Base-by-base conservation (phyloP, 2,329 filamentous ascomycete species). In the Aspergillus melleus region DNA sequence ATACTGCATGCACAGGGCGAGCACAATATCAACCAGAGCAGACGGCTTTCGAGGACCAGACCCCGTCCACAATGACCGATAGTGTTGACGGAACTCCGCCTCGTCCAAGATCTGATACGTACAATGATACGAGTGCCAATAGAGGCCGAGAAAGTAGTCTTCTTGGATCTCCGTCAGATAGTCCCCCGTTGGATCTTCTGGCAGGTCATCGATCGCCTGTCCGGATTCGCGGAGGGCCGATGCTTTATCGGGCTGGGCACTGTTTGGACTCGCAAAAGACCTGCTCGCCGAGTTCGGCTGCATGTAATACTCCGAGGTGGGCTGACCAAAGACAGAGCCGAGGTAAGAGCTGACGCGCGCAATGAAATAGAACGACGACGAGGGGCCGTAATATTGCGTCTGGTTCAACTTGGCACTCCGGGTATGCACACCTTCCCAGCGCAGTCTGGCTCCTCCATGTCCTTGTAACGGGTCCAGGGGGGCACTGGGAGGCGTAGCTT, bases 1-100 rank as follows among this genome's bases (percentile, higher is more conserved):
- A 39, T 64, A 60, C 49, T 68, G 66, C 66, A 68, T 68, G 39
- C 65, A 67, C 52, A 67, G 56, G 0, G 66, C 66, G 30, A 68
- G 49, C 2, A 68, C 54, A 10, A 67, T 60, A 46, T 68, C 66
- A 10, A 66, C 66, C 6, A 67, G 64, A 1, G 65, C 65, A 3
- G 61, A 67, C 1, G 61, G 57, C 46, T 42, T 56, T 24, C 66
- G 59, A 22, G 56, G 55, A 3, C 58, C 56, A 1, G 49, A 56
- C 4, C 55, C 58, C 3, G 50, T 47, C 64, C 60, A 66, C 2
- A 68, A 57, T 22, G 60, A 61, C 36, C 58, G 55, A 29, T 68
- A 68, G 44, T 68, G 65, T 3, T 55, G 20, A 55, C 60, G 63
- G 49, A 68, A 68, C 26, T 67, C 54, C 1, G 62, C 47, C 36